Base-by-base conservation (phyloP, 176 grass and related monocot genomes). In the Coix lacrymajobi region DNA sequence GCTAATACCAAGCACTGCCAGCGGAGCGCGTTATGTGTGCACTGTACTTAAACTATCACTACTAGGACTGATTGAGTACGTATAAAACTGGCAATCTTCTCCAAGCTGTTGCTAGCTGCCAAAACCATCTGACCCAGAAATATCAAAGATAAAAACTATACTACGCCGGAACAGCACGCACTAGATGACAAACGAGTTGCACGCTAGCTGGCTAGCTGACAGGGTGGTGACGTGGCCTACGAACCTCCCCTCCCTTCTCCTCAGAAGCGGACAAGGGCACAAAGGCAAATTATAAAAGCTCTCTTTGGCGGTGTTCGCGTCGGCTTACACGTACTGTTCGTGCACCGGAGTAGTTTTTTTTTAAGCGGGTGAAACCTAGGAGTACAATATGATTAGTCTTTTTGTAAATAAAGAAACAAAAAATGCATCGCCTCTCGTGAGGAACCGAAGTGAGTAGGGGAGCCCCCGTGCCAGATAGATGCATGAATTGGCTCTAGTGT, bases 121-220 rank as follows among this genome's bases (percentile, higher is more conserved):
- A 56, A 37, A 56, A n/a, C 8, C 10, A 3, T 24, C 22, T 56
- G 52, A 56, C 22, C 52, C 52, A 56, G 52, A 11, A 56, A 39
- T 24, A 10, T 56, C 52, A n/a, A 39, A 8, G 7, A 22, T 2
- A 22, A 51, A 37, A 54, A 56, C 10, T 24, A 56, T 3, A 9
- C 51, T 52, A 52, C 49, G 20, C 51, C 3, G 51, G 52, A n/a
- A n/a, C n/a, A 3, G 25, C 26, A 30, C 61, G 26, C 61, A 16
- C 61, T 62, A 83, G 52, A 28, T 6, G 24, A 32, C 86, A 83
- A 78, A 87, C 80, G 73, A 79, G 66, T 69, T 32, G 87, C 81
- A 80, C 81, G 86, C 81, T 49, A 31, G 61, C 81, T 49, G 20
- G 61, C 32, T 36, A 14, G 69, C 43, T 73, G 69, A 66, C 81